These are phyloP conservation scores for Pistacia integerrima DNA, from an alignment of 345 rosid species.

Conservation along the genomic window DNA sequence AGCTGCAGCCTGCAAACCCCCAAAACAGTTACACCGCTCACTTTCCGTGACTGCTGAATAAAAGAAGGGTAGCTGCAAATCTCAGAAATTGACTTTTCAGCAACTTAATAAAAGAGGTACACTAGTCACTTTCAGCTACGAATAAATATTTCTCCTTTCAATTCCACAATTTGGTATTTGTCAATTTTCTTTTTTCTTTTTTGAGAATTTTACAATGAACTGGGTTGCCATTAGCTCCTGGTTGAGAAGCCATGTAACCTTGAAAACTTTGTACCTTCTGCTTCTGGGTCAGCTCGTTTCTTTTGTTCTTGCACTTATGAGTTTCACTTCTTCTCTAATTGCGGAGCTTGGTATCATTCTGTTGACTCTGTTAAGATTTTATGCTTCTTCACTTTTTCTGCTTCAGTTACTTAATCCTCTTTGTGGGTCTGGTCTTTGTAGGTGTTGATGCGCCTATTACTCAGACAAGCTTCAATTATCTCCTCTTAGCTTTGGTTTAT, in stretches of 20 bases:
- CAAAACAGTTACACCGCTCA: neutral
- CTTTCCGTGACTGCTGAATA: too few species aligned
- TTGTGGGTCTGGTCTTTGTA: constrained; percentile 10
- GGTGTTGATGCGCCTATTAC: constrained; percentile 66
- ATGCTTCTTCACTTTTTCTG: neutral
- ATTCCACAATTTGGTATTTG: neutral
- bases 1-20: neutral
- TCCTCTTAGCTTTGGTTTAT: constrained; percentile 47
- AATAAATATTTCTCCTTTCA: neutral
- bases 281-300: constrained; percentile 56
- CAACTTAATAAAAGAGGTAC: neutral
- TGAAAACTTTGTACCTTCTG: constrained; percentile 37
- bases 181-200: neutral
- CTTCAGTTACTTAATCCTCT: neutral
- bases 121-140: neutral
- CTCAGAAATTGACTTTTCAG: too few species aligned
- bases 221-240: constrained; percentile 15
- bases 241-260: constrained; percentile 31
- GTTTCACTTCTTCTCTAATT: constrained; percentile 55
- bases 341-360: constrained; percentile 50
- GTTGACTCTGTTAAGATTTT: neutral
- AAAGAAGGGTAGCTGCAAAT: neutral
- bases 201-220: constrained; percentile 10
- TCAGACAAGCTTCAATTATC: constrained; percentile 46
- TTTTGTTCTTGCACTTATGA: constrained; percentile 40